Base-by-base conservation (phyloP, 768 basidiomycete species). In the Russula griseocarnosa region DNA sequence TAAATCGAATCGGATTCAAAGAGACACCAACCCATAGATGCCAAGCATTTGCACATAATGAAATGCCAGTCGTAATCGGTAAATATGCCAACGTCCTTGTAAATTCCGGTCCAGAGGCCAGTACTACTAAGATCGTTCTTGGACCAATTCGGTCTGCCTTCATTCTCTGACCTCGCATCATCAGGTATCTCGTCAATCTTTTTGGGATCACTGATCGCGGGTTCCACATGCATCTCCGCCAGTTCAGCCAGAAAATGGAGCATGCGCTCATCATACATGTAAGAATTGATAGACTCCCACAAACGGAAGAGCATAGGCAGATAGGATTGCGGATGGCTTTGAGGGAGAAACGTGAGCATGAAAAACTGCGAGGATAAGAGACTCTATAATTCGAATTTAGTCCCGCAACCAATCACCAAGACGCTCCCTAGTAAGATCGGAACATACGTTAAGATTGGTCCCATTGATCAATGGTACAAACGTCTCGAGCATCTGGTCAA, bases 241-340 rank as follows among this genome's bases (percentile, higher is more conserved):
- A 96, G 79, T 69, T 82, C 82, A 32, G 91, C 81, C 64, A 94
- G 81, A 72, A 96, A 88, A 61, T 90, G 83, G 66, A 94, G 79
- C 85, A 92, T 92, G 73, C 92, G 83, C 71, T 93, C 92, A 79
- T 94, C 92, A 77, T 86, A 94, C 75, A 87, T 83, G 73, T 90
- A 90, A 62, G 90, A 92, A 76, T 94, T 93, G 71, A 95, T 79
- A 14, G 90, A 88, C 74, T 90, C 87, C 91, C 92, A 95, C 52
- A 93, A 71, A 59, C 88, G 86, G 77, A 94, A 90, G 59, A 94
- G 79, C 82, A 89, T 88, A 58, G 84, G 88, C 59, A 86, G 81
- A 79, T 94, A 94, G 51, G 83, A 82, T 76, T 93, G 89, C 36
- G 92, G 92, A 71, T 94, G 92, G 7, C 85, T 83, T 63, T 90